Evolutionary conservation across 805 yeast species (phyloP).

Genomic region (Monosporozyma yasuniensis): DNA sequence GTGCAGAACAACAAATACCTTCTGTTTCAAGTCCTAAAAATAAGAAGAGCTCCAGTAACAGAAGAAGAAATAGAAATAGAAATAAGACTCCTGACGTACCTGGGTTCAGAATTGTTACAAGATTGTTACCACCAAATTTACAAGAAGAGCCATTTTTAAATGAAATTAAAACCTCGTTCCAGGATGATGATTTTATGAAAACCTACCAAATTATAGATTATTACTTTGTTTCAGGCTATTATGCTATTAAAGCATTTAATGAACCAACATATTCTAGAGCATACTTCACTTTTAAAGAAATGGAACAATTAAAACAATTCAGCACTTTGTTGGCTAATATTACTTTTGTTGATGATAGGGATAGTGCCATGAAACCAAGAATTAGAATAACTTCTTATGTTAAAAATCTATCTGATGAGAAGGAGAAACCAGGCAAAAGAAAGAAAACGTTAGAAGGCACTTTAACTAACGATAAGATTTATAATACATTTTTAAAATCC

Average conservation of each 20-base stretch:
- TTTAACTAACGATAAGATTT: conserved; percentile 25
- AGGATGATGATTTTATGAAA: conserved; percentile 9
- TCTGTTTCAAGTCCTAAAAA: neutral
- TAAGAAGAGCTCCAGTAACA: neutral
- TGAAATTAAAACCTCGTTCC: neutral
- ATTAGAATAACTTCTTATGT: conserved; percentile 18
- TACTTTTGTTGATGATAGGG: conserved; percentile 26
- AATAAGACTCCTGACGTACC: conserved; percentile 2
- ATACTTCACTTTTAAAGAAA: conserved; percentile 33
- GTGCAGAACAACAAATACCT: neutral
- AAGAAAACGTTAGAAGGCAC: conserved; percentile 24
- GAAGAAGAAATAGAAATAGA: conserved; percentile 5
- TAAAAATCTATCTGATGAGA: conserved; percentile 8
- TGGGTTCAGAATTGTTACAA: conserved; percentile 28
- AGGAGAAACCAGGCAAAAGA: conserved; percentile 4
- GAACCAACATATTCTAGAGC: conserved; percentile 37
- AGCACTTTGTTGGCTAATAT: conserved; percentile 23
- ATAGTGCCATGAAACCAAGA: conserved; percentile 16
- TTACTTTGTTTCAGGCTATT: conserved; percentile 28
- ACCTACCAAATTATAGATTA: conserved; percentile 27
- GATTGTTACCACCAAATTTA: conserved; percentile 39
- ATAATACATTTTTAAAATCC: conserved; percentile 27
- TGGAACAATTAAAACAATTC: conserved; percentile 27
- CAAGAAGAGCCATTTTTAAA: conserved; percentile 29
- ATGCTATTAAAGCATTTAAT: conserved; percentile 25